phyloP scores from a whole-genome alignment of 257 asterid species.

The Solanum medicagineum region DNA sequence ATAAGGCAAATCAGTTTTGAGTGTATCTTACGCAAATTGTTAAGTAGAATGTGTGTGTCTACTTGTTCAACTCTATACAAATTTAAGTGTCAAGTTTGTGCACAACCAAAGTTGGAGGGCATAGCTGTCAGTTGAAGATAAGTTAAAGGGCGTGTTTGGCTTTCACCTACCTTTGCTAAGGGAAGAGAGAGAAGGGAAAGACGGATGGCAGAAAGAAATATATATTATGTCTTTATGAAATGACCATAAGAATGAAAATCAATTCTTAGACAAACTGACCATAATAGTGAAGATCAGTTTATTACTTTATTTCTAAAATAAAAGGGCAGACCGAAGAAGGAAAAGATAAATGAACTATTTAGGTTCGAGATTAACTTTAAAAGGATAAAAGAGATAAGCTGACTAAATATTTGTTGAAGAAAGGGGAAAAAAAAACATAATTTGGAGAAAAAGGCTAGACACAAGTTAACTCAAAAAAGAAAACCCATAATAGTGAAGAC shows the following conservation, averaged over 20 bases:
- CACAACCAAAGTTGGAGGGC: neutral
- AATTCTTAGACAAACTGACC: neutral
- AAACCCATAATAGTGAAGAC: neutral
- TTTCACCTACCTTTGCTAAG: no score
- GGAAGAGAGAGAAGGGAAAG: no score
- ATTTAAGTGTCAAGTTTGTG: neutral
- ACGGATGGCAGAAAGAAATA: no score
- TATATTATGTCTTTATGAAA: neutral
- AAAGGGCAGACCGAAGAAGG: neutral
- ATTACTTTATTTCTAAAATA: neutral
- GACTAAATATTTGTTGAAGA: neutral
- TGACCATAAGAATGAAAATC: neutral
- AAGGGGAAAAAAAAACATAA: neutral
- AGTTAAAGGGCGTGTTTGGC: neutral
- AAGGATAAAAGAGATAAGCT: neutral
- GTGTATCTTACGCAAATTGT: neutral
- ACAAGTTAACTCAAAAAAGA: neutral
- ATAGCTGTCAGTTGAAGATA: neutral
- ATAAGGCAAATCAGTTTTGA: neutral
- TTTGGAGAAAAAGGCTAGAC: neutral
- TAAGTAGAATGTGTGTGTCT: neutral
- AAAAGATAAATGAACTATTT: neutral
- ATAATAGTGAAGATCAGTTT: neutral
- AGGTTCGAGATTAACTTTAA: neutral
- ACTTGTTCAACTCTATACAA: neutral